Evolutionary conservation across 352 stramenopile species (phyloP), one percentile per base, ranked within the genome.

Genomic region (Phytophthora capsici): DNA sequence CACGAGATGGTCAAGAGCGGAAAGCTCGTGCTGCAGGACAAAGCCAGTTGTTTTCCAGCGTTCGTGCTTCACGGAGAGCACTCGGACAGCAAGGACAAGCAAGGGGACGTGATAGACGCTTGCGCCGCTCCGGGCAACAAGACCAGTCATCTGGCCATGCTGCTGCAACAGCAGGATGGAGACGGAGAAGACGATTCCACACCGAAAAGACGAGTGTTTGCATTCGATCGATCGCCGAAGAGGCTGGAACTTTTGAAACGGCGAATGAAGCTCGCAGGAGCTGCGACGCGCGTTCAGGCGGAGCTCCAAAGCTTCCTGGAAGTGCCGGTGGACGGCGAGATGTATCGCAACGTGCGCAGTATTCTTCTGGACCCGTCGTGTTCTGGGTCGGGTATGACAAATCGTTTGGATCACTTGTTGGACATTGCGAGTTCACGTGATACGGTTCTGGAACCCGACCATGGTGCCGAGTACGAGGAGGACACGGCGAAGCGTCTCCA

Each of bases 41-140:
- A 99, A 61, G 95, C 90, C 46, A 98, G 89, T 78, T 99, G 98
- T 75, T 99, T 99, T 72, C 95, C 97, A 1, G 96, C 97, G 13
- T 89, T 98, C 40, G 96, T 97, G 47, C 78, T 99, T 44, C 83
- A 97, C 40, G 82, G 82, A 54, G 77, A 95, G 72, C 79, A 84
- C 53, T 60, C 50, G 1, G 81, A 91, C 53, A 17, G 56, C 0
- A n/a, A 47, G 2, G 68, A 73, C 20, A 72, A 76, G 40, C 77
- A 92, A 34, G 88, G 86, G 14, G 89, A 98, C 63, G 86, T 98
- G 2, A 94, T 98, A 43, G 98, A 99, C 77, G 97, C 97, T 5
- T 99, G 97, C 69, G 96, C 97, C 6, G 97, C 98, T 14, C 98
- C 98, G 8, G 98, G 98, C 14, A 99, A 99, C 80, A 99, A 99